Conservation (phyloP, 2,329 filamentous ascomycete species). For the Fonsecaea pedrosoi region DNA sequence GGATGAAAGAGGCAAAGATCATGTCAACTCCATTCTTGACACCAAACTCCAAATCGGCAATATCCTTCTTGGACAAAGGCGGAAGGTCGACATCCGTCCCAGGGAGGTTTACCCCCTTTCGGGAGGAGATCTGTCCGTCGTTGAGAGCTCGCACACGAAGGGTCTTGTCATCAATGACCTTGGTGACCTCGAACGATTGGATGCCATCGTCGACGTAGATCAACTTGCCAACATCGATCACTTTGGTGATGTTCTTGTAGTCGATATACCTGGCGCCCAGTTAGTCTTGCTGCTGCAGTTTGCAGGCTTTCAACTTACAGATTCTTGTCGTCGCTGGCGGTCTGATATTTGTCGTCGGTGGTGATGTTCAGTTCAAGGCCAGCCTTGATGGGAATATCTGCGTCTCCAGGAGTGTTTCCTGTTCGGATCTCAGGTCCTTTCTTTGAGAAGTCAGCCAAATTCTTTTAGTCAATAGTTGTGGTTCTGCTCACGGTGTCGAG, state of each 20-base stretch:
- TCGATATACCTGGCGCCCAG: constrained; percentile 76
- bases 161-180: constrained; percentile 86
- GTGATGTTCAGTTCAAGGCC: constrained; percentile 93
- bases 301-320: constrained; percentile 69
- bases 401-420: constrained; percentile 73
- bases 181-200: constrained; percentile 90
- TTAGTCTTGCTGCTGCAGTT: background rate
- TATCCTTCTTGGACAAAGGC: constrained; percentile 97
- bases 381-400: constrained; percentile 79
- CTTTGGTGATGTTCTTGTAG: constrained; percentile 99
- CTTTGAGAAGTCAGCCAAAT: constrained; percentile 44
- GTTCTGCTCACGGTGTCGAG: constrained; percentile 71
- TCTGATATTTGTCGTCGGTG: constrained; percentile 91
- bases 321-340: constrained; percentile 83
- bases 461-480: background rate
- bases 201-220: constrained; percentile 99
- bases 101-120: constrained; percentile 98
- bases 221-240: constrained; percentile 86
- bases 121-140: constrained; percentile 98
- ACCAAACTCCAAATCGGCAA: constrained; percentile 89
- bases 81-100: constrained; percentile 99
- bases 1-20: constrained; percentile 99
- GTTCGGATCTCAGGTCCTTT: constrained; percentile 89
- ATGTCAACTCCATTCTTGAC: constrained; percentile 99
- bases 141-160: constrained; percentile 87